These are phyloP conservation scores for Planoprotostelium fungivorum DNA, from an alignment of 78 protist species.

Conservation along the genomic window DNA sequence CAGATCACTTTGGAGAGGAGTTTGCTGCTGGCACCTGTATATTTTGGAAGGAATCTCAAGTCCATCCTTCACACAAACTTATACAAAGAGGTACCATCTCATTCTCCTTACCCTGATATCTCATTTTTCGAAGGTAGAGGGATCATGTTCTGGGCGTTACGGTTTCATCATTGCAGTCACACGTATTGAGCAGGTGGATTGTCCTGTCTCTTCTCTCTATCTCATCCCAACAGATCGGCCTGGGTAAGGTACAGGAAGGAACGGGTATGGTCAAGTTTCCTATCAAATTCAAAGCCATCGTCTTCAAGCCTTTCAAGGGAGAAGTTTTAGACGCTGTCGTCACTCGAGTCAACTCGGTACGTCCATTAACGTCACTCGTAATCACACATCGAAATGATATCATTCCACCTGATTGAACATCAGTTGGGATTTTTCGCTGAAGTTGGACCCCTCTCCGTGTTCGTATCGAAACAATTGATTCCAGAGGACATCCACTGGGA, in stretches of 20 bases:
- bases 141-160: constrained; percentile 73
- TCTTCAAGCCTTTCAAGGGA: constrained; percentile 75
- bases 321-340: constrained; percentile 78
- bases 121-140: constrained; percentile 51
- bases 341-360: constrained; percentile 61
- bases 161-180: constrained; percentile 76
- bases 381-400: background rate
- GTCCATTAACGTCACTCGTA: background rate
- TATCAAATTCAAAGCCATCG: constrained; percentile 65
- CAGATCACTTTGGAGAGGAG: background rate
- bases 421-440: constrained; percentile 64
- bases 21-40: background rate
- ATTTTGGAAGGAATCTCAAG: background rate
- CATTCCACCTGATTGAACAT: background rate
- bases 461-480: constrained; percentile 42
- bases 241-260: constrained; percentile 67
- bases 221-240: background rate
- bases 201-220: background rate
- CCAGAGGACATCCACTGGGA: constrained; percentile 50
- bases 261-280: constrained; percentile 59
- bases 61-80: background rate
- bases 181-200: constrained; percentile 17
- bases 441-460: constrained; percentile 50
- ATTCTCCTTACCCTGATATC: background rate
- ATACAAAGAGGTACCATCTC: background rate